Conservation (phyloP, 305 asterid genomes). For the Fraxinus dipetala region DNA sequence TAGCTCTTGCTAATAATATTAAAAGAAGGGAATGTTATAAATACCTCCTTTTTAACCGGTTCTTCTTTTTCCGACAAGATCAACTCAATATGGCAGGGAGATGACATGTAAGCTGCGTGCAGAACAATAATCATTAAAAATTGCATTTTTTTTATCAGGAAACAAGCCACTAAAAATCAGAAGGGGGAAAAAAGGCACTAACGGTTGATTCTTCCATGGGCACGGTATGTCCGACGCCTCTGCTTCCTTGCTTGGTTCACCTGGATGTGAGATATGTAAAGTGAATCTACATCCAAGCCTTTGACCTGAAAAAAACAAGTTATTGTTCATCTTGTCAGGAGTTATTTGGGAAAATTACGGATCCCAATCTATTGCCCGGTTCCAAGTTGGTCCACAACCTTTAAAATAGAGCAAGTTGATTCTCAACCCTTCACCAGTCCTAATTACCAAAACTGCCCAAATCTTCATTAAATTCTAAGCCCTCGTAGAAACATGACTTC, state of each 20-base stretch:
- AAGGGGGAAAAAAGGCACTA: slow-evolving; percentile 3
- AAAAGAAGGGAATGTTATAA: neutral
- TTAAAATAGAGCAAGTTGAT: neutral
- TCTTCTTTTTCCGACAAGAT: slow-evolving; percentile 68
- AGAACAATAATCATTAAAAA: neutral
- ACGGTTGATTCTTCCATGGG: slow-evolving; percentile 84
- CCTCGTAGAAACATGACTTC: neutral
- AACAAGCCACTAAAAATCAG: neutral
- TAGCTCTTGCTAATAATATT: neutral
- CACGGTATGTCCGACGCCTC: slow-evolving; percentile 78
- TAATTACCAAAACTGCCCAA: neutral
- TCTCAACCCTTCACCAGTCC: neutral
- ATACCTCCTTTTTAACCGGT: slow-evolving; percentile 68
- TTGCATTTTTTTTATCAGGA: neutral
- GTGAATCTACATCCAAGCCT: slow-evolving; percentile 80
- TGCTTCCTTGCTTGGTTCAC: slow-evolving; percentile 82
- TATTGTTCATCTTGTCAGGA: neutral
- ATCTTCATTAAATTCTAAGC: neutral
- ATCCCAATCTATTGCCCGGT: neutral
- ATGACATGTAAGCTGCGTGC: slow-evolving; percentile 69
- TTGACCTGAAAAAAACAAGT: slow-evolving; percentile 34
- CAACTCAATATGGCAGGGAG: slow-evolving; percentile 79
- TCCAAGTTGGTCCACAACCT: neutral
- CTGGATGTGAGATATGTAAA: slow-evolving; percentile 73
- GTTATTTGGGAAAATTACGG: neutral